These are phyloP conservation scores for Fomitopsis palustris DNA, from an alignment of 1,284 basidiomycete species.

Conservation along the genomic window DNA sequence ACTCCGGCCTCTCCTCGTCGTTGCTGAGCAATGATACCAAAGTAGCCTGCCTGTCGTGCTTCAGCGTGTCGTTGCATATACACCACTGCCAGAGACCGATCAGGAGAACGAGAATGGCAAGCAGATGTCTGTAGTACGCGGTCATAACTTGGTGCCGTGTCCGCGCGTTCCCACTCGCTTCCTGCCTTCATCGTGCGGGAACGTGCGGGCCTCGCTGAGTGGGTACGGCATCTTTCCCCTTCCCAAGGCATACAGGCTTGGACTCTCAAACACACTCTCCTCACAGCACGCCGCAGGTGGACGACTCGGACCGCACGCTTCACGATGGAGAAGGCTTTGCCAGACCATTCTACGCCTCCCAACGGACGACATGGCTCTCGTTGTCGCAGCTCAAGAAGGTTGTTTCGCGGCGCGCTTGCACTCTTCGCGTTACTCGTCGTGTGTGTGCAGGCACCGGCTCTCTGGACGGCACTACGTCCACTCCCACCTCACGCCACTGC, in stretches of 20 bases:
- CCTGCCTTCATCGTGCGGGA: background rate
- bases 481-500: slow-evolving; percentile 18
- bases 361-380: background rate
- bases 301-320: background rate
- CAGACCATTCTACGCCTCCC: background rate
- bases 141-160: background rate
- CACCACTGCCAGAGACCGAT: too few relatives aligned
- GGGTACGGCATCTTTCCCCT: background rate
- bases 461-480: background rate
- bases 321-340: slow-evolving; percentile 3
- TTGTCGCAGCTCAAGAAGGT: background rate
- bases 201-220: background rate
- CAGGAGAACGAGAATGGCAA: background rate
- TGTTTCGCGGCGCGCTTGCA: background rate
- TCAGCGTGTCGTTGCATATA: too few relatives aligned
- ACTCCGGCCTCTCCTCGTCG: too few relatives aligned
- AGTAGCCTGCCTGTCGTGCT: too few relatives aligned
- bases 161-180: background rate
- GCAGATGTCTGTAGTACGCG: background rate
- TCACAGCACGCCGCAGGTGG: background rate
- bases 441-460: background rate
- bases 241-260: background rate
- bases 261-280: background rate
- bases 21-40: too few relatives aligned
- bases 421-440: background rate